Evolutionary conservation across 2,329 filamentous ascomycete genomes (phyloP).

Genomic region (Myriosclerotinia scirpicola): DNA sequence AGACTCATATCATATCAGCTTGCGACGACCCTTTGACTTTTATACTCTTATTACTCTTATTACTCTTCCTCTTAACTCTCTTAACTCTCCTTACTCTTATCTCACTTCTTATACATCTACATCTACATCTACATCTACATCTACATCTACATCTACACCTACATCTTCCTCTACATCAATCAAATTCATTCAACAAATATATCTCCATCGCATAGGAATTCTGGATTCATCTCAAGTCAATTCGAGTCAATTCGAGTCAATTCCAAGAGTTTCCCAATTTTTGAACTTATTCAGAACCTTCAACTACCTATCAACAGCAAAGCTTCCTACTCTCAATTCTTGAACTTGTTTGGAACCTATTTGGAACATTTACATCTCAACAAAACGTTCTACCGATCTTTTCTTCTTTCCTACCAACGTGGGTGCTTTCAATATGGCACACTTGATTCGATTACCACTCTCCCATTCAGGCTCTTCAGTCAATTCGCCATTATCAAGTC

Average conservation of each 20-base stretch:
- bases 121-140: too few relatives aligned
- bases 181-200: background rate
- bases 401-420: constrained; percentile 35
- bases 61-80: too few relatives aligned
- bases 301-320: too few relatives aligned
- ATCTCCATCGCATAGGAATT: background rate
- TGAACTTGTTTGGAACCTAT: too few relatives aligned
- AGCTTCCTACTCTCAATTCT: too few relatives aligned
- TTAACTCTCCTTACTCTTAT: too few relatives aligned
- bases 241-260: background rate
- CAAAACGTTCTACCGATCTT: constrained; percentile 31
- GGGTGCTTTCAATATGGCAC: constrained; percentile 31
- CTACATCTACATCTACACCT: too few relatives aligned
- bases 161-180: too few relatives aligned
- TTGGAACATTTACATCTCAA: constrained; percentile 26
- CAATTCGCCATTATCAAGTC: constrained; percentile 27
- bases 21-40: background rate
- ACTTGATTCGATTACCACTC: constrained; percentile 20
- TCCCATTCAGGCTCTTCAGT: constrained; percentile 20
- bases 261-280: background rate
- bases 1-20: constrained; percentile 2
- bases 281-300: too few relatives aligned
- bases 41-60: too few relatives aligned
- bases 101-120: too few relatives aligned
- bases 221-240: constrained; percentile 1